These are phyloP conservation scores for Ustilago loliicola DNA, from an alignment of 1,284 basidiomycete species.

Conservation along the genomic window DNA sequence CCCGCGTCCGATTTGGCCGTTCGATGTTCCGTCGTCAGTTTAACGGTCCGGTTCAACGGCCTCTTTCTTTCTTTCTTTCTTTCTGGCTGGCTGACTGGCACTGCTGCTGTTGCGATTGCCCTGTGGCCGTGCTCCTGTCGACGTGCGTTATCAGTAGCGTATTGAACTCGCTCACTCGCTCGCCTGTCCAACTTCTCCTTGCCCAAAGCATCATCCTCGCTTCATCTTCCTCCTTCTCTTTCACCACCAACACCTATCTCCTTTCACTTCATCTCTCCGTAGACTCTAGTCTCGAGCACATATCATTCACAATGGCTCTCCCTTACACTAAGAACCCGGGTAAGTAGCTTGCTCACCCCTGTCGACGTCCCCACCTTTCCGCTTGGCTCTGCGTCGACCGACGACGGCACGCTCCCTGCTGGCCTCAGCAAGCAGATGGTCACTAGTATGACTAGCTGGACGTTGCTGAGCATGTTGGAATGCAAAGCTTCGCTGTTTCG, in stretches of 20 bases:
- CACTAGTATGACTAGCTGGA: background rate
- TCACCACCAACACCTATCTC: background rate
- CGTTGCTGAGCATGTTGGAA: background rate
- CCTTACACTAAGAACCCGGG: constrained; percentile 62
- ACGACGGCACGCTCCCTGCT: background rate
- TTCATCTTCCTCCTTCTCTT: constrained; percentile 11
- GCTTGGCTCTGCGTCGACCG: background rate
- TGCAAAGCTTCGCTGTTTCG: background rate
- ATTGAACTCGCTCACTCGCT: constrained; percentile 10
- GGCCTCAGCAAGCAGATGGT: background rate
- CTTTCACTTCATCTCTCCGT: constrained; percentile 4
- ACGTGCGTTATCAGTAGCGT: constrained; percentile 38
- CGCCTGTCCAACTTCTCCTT: constrained; percentile 28
- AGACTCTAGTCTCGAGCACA: constrained; percentile 25
- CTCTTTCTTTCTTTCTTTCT: too few relatives aligned
- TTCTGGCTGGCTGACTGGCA: constrained; percentile 17
- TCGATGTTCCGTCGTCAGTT: constrained; percentile 4
- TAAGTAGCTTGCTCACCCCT: constrained; percentile 30
- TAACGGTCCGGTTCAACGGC: constrained; percentile 7
- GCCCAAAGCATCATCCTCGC: constrained; percentile 1
- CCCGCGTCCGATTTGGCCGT: constrained; percentile 6
- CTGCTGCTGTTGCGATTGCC: background rate
- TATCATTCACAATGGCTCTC: constrained; percentile 52
- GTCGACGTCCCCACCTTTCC: background rate
- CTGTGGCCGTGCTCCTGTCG: constrained; percentile 6